Percentiles rank a stretch among this genome's conserved stretches.
phyloP scores from a whole-genome alignment of 208 protist species.

The Trypanosoma lewisi region DNA sequence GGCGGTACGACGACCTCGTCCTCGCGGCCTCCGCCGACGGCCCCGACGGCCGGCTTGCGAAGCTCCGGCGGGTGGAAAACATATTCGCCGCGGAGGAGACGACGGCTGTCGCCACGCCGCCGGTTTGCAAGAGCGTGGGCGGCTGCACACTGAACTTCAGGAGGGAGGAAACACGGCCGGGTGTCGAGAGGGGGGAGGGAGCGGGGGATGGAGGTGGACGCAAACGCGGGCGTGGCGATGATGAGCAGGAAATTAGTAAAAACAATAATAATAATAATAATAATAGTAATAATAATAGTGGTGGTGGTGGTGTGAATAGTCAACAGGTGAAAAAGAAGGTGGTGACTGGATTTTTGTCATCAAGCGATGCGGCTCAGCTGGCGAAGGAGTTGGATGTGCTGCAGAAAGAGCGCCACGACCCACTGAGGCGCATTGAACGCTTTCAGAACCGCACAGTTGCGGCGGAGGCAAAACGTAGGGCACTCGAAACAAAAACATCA shows the following conservation, averaged over 20 bases:
- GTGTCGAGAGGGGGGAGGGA: not conserved
- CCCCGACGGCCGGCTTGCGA: conserved; percentile 33
- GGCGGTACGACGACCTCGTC: conserved; percentile 74
- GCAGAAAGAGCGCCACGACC: conserved; percentile 72
- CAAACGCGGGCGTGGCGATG: conserved; percentile 12
- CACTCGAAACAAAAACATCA: conserved; percentile 24
- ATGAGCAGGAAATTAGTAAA: not conserved
- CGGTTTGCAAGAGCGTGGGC: not conserved
- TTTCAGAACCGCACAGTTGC: conserved; percentile 70
- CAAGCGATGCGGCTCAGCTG: conserved; percentile 46
- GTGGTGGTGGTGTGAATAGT: not conserved
- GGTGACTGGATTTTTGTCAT: conserved; percentile 62
- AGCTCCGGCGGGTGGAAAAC: conserved; percentile 50
- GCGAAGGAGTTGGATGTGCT: conserved; percentile 59
- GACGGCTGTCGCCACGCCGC: not conserved
- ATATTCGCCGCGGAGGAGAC: conserved; percentile 62
- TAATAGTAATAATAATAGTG: not conserved
- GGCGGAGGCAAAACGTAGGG: conserved; percentile 42
- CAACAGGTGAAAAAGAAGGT: conserved; percentile 1
- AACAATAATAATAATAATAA: not conserved
- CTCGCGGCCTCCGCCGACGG: conserved; percentile 28
- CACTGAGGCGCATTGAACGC: conserved; percentile 47
- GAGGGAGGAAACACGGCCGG: conserved; percentile 16
- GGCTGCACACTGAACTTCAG: conserved; percentile 15
- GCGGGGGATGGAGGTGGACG: not conserved